Percentiles rank a stretch among this genome's conserved stretches.
Evolutionary conservation across 1,284 basidiomycete genomes (phyloP).

Genomic region (Neonothopanus nambi): DNA sequence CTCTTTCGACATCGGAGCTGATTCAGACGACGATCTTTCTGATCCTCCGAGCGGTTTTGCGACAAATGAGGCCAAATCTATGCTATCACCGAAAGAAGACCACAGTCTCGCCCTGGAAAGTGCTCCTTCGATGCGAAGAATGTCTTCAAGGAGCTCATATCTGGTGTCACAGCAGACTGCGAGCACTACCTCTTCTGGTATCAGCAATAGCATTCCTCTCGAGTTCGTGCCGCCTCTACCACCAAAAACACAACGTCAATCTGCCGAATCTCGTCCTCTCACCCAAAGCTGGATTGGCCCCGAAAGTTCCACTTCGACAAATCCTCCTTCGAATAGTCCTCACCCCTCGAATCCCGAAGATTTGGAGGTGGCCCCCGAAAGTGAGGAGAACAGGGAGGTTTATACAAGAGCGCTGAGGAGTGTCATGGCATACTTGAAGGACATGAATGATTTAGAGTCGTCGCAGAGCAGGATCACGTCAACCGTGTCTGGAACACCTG

Average conservation of each 20-base stretch:
- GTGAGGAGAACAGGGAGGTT: constrained; percentile 84
- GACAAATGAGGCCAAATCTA: constrained; percentile 27
- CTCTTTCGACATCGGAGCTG: constrained; percentile 35
- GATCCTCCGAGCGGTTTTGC: constrained; percentile 42
- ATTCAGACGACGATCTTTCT: constrained; percentile 54
- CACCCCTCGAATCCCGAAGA: constrained; percentile 19
- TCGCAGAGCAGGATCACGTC: constrained; percentile 53
- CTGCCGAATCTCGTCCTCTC: constrained; percentile 43
- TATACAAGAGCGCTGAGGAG: constrained; percentile 81
- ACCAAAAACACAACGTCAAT: constrained; percentile 25
- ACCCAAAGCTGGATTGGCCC: constrained; percentile 71
- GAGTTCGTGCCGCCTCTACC: constrained; percentile 25
- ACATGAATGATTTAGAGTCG: constrained; percentile 86
- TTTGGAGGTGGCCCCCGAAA: constrained; percentile 61
- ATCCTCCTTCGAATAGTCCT: constrained; percentile 16
- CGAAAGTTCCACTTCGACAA: constrained; percentile 34
- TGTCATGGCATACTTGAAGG: constrained; percentile 92
- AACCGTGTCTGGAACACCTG: constrained; percentile 53
- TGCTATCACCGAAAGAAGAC: constrained; percentile 57
- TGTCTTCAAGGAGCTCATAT: constrained; percentile 1
- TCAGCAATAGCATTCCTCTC: constrained; percentile 51
- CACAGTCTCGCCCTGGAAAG: constrained; percentile 70
- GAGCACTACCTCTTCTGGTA: constrained; percentile 11
- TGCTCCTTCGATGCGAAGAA: constrained; percentile 32
- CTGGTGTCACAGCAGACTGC: not conserved